Evolutionary conservation across 148 eudicot genomes (phyloP), one percentile per base, ranked within the genome.

Genomic region (Vaccinium macrocarpon): DNA sequence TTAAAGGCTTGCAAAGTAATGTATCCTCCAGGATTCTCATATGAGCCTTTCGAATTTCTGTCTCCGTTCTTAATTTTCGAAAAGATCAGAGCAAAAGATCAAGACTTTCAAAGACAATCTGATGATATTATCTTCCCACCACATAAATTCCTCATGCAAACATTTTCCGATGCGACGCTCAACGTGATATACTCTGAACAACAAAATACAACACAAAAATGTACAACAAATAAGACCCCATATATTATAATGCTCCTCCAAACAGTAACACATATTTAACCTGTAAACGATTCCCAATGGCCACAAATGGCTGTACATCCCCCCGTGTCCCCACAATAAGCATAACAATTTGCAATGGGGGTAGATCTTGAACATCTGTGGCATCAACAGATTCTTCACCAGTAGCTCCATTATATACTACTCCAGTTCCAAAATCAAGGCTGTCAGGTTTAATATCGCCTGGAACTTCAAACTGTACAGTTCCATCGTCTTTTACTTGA

Each of bases 291-390:
- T 94, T 95, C 48, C 98, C 98, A 86, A 95, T 95, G 52, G 98
- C 98, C 87, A 95, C 85, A 84, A 95, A 95, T 75, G 98, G 98
- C 76, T 95, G 98, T 76, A 95, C 98, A 87, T 95, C 98, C 59
- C 98, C 98, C 86, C 96, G 90, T 75, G 98, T 95, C 55, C 98
- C 98, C 87, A 95, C 98, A 64, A 95, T 94, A 51, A 95, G 95
- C 89, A 95, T 93, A 27, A 94, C 98, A 77, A 95, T 95, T 82
- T 94, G 94, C 85, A 95, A 84, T 4, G 98, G 98, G 80, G 92
- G 94, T 86, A 91, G 84, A 72, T 91, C 89, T 49, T 82, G 88
- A 88, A 88, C 85, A 29, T 90, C 96, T 27, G 81, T 50, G 56
- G 62, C 76, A 81, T 90, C 91, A 64, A 86, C 73, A 84, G 79